A percentile compares a stretch with the other conserved stretches of the same genome.
These are phyloP conservation scores for Aeschynomene evenia DNA, from an alignment of 306 rosid species.

Conservation along the genomic window DNA sequence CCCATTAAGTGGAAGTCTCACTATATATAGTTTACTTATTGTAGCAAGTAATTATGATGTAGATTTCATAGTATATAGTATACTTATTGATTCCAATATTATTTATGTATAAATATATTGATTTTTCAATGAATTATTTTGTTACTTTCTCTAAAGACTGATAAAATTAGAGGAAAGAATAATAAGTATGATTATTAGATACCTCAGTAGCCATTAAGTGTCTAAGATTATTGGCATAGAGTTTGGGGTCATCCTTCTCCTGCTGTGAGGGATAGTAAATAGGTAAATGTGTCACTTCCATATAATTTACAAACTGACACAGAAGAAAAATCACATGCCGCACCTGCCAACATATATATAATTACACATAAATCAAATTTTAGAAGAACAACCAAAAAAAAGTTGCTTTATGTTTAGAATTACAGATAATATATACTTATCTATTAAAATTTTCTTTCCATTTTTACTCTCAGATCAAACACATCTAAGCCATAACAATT, in stretches of 20 bases:
- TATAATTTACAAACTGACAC: constrained; percentile 79
- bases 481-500: neutral
- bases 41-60: neutral
- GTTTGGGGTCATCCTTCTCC: constrained; percentile 79
- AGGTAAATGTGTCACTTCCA: constrained; percentile 80
- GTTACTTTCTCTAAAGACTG: no score
- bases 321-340: constrained; percentile 78
- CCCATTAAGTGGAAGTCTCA: no score
- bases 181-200: no score
- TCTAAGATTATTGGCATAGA: constrained; percentile 72
- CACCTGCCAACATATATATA: constrained; percentile 50
- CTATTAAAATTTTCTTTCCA: no score
- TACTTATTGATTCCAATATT: no score
- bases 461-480: neutral
- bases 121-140: no score
- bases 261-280: constrained; percentile 65
- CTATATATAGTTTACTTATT: no score
- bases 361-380: constrained; percentile 11
- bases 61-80: neutral
- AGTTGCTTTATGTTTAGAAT: no score
- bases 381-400: neutral
- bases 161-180: no score
- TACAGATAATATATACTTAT: no score
- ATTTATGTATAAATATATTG: no score
- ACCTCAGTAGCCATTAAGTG: constrained; percentile 87